phyloP scores from a whole-genome alignment of 495 filamentous ascomycete species.

The Pseudomonodictys pantanalensis region DNA sequence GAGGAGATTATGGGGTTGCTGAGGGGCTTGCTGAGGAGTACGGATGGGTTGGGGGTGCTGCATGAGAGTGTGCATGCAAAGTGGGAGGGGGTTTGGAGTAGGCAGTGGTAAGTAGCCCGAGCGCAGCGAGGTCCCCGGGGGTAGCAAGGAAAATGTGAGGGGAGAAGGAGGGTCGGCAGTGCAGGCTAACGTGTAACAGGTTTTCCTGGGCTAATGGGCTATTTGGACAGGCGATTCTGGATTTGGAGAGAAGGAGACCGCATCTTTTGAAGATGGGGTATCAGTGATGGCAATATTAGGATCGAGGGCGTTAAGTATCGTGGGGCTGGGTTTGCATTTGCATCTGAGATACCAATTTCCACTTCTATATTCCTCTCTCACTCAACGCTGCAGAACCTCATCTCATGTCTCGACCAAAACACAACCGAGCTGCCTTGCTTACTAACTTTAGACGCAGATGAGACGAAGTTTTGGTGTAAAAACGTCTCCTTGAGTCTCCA shows the following conservation, averaged over 20 bases:
- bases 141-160: not conserved
- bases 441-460: too few species aligned
- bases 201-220: constrained; percentile 70
- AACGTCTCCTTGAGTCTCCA: too few species aligned
- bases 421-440: too few species aligned
- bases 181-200: constrained; percentile 38
- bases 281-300: constrained; percentile 30
- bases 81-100: constrained; percentile 52
- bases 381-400: too few species aligned
- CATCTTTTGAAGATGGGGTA: constrained; percentile 45
- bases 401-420: too few species aligned
- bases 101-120: constrained; percentile 54
- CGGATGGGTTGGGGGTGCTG: constrained; percentile 56
- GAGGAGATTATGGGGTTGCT: constrained; percentile 49
- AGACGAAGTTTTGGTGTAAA: too few species aligned
- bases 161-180: not conserved
- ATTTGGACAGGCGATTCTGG: constrained; percentile 64
- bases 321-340: too few species aligned
- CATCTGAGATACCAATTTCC: too few species aligned
- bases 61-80: constrained; percentile 60
- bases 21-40: constrained; percentile 50
- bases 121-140: not conserved
- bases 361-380: not conserved
- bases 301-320: too few species aligned
- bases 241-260: constrained; percentile 52